These are phyloP conservation scores for Schizosaccharomyces japonicus DNA, from an alignment of 805 yeast species.

Conservation along the genomic window DNA sequence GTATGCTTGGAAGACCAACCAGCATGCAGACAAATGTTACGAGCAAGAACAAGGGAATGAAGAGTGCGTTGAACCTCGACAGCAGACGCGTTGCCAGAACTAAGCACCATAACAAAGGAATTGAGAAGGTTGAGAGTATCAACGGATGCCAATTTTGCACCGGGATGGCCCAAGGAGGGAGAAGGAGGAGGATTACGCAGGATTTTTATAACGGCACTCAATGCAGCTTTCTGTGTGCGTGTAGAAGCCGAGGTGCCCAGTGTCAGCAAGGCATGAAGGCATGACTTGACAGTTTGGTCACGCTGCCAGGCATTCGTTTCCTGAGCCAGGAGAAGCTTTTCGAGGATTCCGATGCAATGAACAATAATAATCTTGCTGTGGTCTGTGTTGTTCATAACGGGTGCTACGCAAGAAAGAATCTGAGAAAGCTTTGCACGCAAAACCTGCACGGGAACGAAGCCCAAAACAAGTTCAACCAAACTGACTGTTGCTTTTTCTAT, in stretches of 20 bases:
- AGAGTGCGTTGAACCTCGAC: not conserved
- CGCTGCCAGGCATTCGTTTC: constrained; percentile 56
- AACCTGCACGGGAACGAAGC: constrained; percentile 38
- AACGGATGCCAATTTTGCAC: constrained; percentile 44
- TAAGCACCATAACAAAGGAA: no score
- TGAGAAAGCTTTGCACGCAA: constrained; percentile 54
- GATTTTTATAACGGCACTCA: constrained; percentile 19
- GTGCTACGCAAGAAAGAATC: constrained; percentile 57
- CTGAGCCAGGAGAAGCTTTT: constrained; percentile 54
- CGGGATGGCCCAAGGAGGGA: constrained; percentile 58
- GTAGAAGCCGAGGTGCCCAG: not conserved
- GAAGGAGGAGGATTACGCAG: constrained; percentile 49
- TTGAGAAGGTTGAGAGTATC: constrained; percentile 35
- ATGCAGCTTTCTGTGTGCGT: not conserved
- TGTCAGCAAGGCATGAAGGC: constrained; percentile 39
- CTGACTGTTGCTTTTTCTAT: constrained; percentile 60
- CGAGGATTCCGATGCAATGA: constrained; percentile 70
- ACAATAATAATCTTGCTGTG: constrained; percentile 43
- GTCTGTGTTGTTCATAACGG: constrained; percentile 28
- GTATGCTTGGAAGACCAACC: constrained; percentile 59
- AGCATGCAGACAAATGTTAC: not conserved
- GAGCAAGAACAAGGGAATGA: not conserved
- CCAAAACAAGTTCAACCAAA: constrained; percentile 56
- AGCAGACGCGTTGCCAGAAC: no score
- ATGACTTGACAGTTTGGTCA: constrained; percentile 44